Base-by-base conservation (phyloP, 2,329 filamentous ascomycete genomes). In the Cercospora sp. region DNA sequence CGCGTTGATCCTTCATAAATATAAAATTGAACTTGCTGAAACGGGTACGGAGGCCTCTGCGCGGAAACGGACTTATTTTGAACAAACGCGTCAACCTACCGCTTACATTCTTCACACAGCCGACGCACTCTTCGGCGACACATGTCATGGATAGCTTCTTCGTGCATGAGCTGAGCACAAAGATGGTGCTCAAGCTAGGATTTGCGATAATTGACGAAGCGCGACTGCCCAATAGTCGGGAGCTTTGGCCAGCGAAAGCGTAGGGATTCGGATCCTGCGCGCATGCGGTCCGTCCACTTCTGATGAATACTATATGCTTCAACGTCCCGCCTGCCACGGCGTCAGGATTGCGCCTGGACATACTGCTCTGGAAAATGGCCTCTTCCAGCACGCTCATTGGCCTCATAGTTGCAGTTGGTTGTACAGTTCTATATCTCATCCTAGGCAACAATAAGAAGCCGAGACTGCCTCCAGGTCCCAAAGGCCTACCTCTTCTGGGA, bases 381-480 rank as follows among this genome's bases (percentile, higher is more conserved):
- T 5, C 13, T 40, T 40, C 13, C 5, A 40, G 7, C 5, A 40
- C 37, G 4, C 37, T 40, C 37, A 16, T 40, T 40, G 37, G 37
- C 37, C 37, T 40, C 37, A 40, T 13, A 40, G 37, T 40, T 40
- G 37, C 37, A n/a, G 37, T 40, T 40, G 37, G 37, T 16, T 40
- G 37, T n/a, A 40, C 37, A 5, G 13, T 40, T 13, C 34, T 37
- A 37, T 37, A 37, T 37, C 12, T 16, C 34, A 37, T 37, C 34
- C 13, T 37, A 37, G 34, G 34, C 34, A 37, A 37, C 34, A 37
- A 37, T 12, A 37, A 37, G 34, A 18, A 21, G 18, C 43, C 13
- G 12, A 64, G 60, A 26, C 63, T 75, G 8, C 73, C 72, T 24
- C 72, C 73, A 26, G 72, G 71, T 13, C 73, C 73, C 1, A 69